Evolutionary conservation across 169 alveolate genomes (phyloP).

Genomic region (Plasmodium inui): DNA sequence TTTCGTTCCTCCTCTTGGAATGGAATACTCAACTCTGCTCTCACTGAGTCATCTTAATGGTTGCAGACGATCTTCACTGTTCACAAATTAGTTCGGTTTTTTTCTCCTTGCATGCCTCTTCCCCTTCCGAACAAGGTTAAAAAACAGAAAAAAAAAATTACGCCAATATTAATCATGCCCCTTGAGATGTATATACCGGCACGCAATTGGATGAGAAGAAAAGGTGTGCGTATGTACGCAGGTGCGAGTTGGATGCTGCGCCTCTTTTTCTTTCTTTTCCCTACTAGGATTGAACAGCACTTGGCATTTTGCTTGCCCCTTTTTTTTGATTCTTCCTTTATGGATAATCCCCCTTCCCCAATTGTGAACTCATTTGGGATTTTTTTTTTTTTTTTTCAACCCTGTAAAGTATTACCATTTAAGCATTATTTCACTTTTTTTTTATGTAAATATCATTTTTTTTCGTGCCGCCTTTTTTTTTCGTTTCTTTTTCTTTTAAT

Average conservation of each 20-base stretch:
- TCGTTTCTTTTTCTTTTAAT: not conserved
- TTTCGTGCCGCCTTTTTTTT: not conserved
- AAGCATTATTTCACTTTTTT: not conserved
- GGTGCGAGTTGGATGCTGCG: not conserved
- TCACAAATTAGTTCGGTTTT: no score
- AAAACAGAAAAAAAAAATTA: no score
- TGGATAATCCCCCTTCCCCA: not conserved
- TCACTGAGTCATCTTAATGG: not conserved
- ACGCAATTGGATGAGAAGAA: not conserved
- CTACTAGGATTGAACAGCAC: not conserved
- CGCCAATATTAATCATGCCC: not conserved
- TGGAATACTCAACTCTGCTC: not conserved
- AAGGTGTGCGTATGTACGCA: not conserved
- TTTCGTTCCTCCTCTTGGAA: not conserved
- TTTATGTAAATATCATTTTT: no score
- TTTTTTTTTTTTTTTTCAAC: not conserved
- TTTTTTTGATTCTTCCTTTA: no score
- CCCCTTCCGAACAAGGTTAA: not conserved
- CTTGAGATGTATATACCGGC: not conserved
- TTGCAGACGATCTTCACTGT: not conserved
- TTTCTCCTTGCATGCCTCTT: not conserved
- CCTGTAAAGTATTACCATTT: not conserved
- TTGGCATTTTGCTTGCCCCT: not conserved
- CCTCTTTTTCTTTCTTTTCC: not conserved
- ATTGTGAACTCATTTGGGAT: not conserved